Evolutionary conservation across 176 grass and related monocot genomes (phyloP).

Genomic region (Musa beccarii): DNA sequence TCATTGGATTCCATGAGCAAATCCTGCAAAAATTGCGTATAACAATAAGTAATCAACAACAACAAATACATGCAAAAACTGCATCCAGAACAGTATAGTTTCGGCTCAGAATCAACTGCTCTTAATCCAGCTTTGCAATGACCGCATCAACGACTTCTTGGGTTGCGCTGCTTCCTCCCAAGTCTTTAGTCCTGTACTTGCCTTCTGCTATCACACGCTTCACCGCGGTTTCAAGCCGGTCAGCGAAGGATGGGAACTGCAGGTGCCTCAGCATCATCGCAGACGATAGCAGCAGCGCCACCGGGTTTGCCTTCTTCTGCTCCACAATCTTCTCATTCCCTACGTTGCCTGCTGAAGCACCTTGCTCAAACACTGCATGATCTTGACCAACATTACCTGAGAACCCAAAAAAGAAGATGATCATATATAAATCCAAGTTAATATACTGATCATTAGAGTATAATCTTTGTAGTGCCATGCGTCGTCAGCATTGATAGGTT

Average conservation of each 20-base stretch:
- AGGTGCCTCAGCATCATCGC: slow-evolving; percentile 96
- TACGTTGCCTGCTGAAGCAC: slow-evolving; percentile 87
- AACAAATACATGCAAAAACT: background rate
- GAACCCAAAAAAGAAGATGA: background rate
- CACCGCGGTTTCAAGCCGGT: slow-evolving; percentile 72
- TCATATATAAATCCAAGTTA: no score
- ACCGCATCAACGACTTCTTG: slow-evolving; percentile 87
- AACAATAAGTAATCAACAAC: background rate
- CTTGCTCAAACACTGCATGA: slow-evolving; percentile 88
- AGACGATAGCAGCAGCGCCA: slow-evolving; percentile 73
- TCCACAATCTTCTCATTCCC: slow-evolving; percentile 60
- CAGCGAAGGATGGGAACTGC: slow-evolving; percentile 82
- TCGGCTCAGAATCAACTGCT: background rate
- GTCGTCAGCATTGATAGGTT: no score
- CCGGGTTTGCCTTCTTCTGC: slow-evolving; percentile 79
- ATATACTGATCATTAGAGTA: no score
- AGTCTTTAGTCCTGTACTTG: slow-evolving; percentile 59
- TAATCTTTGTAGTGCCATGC: no score
- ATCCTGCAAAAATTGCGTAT: background rate
- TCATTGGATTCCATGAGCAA: background rate
- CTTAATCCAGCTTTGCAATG: slow-evolving; percentile 58
- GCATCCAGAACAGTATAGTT: background rate
- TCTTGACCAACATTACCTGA: slow-evolving; percentile 92
- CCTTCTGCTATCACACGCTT: slow-evolving; percentile 60
- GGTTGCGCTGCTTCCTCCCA: slow-evolving; percentile 68